Evolutionary conservation across 768 basidiomycete genomes (phyloP).

Genomic region (Pleurotus tuber-regium): DNA sequence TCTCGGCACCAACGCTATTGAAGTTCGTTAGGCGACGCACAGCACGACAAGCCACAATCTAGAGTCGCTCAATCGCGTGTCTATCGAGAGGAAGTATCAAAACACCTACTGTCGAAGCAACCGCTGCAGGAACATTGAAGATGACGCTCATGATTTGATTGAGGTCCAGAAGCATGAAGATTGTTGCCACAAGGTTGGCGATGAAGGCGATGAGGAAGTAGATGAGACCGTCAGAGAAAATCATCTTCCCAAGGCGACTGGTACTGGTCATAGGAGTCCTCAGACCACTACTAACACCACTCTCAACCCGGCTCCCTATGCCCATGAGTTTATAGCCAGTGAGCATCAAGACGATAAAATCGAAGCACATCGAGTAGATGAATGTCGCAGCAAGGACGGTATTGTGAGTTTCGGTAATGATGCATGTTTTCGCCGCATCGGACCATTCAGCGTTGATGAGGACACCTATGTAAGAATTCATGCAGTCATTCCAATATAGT

Average conservation of each 20-base stretch:
- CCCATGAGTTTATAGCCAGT: constrained; percentile 57
- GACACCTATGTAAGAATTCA: constrained; percentile 38
- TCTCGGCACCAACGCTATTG: not conserved
- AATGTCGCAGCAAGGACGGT: constrained; percentile 65
- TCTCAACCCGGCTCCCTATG: constrained; percentile 9
- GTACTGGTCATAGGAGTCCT: constrained; percentile 23
- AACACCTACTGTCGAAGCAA: constrained; percentile 57
- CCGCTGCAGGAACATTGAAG: constrained; percentile 69
- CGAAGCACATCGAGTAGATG: constrained; percentile 77
- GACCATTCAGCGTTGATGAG: constrained; percentile 56
- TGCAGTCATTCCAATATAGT: not conserved
- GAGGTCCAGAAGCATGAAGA: constrained; percentile 67
- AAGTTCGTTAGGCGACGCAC: constrained; percentile 42
- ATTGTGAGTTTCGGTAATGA: constrained; percentile 59
- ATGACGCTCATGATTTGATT: constrained; percentile 76
- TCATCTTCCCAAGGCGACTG: constrained; percentile 55
- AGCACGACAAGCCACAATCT: constrained; percentile 31
- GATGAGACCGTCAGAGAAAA: constrained; percentile 70
- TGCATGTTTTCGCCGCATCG: constrained; percentile 41
- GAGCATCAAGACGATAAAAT: constrained; percentile 56
- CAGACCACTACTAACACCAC: constrained; percentile 11
- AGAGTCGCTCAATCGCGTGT: not conserved
- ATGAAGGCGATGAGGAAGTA: constrained; percentile 74
- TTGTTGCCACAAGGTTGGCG: constrained; percentile 41
- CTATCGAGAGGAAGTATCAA: not conserved